Base-by-base conservation (phyloP, 305 asterid species). In the Salvia sclarea region DNA sequence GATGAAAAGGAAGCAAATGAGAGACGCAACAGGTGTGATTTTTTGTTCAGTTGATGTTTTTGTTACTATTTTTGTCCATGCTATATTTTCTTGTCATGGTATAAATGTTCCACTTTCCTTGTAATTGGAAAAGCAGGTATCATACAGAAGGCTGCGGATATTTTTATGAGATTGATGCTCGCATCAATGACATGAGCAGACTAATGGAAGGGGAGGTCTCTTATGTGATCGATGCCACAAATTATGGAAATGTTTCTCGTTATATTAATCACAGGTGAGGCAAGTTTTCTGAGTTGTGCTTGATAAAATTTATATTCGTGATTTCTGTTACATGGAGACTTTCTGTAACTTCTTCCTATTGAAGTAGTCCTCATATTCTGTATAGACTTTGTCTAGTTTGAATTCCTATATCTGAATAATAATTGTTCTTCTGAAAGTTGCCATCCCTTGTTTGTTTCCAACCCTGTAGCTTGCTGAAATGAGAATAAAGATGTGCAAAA, bases 251-350 rank as follows among this genome's bases (percentile, higher is more conserved):
- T 58, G 82, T 95, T 72, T 88, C 99, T 22, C 95, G 98, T 30
- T 92, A 86, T 81, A 86, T 95, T 76, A 95, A 95, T 80, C 98
- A 95, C 84, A 88, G 99, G 99, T 94, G 75, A 85, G 80, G 62
- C 73, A 73, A 48, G 25, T 50, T 24, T 61, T 30, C 37, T 22
- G 7, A 25, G 10, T 3, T 59, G 41, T 54, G 54, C 56, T 56
- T 62, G 8, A 11, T 38, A 7, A 47, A 20, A 67, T 49, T 45
- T 54, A 5, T 44, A 3, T 43, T 18, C 33, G 30, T 17, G 16
- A 38, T 22, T 58, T 68, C 63, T 61, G 37, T 50, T 63, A n/a
- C 35, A 25, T 20, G 18, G n/a, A 72, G 11, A 31, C n/a, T 55
- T 66, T 57, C 40, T 13, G 16, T 21, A 47, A 20, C 61, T 56